phyloP scores from a whole-genome alignment of 345 rosid species.

The Aegle marmelos region DNA sequence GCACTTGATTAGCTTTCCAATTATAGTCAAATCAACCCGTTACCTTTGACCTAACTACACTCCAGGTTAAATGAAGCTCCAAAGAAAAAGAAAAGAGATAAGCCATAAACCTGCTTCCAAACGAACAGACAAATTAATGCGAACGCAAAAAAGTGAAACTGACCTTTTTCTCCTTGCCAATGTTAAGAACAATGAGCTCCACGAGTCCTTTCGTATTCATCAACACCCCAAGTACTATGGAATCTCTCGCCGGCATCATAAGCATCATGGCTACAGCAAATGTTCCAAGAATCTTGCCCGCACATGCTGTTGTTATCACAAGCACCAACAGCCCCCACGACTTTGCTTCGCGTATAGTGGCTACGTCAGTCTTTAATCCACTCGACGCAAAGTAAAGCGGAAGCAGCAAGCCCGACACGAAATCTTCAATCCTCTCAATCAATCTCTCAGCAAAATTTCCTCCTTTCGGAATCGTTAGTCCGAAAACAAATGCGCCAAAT shows the following conservation, averaged over 20 bases:
- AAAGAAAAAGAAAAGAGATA: background rate
- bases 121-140: background rate
- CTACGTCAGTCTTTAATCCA: conserved; percentile 75
- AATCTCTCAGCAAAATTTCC: conserved; percentile 72
- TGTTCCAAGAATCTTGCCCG: conserved; percentile 76
- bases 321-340: conserved; percentile 72
- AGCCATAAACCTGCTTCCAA: background rate
- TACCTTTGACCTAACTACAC: too few relatives aligned
- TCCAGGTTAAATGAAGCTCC: background rate
- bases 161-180: conserved; percentile 87
- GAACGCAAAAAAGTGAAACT: background rate
- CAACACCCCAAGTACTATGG: conserved; percentile 71
- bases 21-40: background rate
- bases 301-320: conserved; percentile 70
- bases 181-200: conserved; percentile 90
- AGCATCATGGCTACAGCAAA: conserved; percentile 63
- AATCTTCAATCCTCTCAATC: conserved; percentile 81
- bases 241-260: conserved; percentile 66
- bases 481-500: conserved; percentile 82
- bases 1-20: background rate
- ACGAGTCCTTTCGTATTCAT: conserved; percentile 94
- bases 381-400: conserved; percentile 93
- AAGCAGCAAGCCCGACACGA: conserved; percentile 71
- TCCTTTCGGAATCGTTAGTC: conserved; percentile 76
- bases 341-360: conserved; percentile 49